These are phyloP conservation scores for Pelargonium nanum DNA, from an alignment of 345 rosid genomes.

Conservation along the genomic window DNA sequence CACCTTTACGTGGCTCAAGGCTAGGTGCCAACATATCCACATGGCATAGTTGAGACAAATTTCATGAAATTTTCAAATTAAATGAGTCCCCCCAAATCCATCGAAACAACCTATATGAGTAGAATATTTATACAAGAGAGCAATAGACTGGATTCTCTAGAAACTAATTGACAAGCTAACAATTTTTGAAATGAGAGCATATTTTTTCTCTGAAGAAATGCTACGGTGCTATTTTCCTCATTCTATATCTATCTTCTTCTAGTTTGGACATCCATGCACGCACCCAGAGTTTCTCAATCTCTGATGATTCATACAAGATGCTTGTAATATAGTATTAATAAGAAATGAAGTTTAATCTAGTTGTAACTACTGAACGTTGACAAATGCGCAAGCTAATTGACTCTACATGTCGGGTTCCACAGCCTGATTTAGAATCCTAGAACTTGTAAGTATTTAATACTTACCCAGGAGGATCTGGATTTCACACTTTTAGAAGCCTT, in stretches of 20 bases:
- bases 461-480: constrained; percentile 52
- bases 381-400: background rate
- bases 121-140: background rate
- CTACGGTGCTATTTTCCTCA: background rate
- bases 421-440: background rate
- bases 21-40: background rate
- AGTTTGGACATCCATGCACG: background rate
- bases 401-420: background rate
- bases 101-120: background rate
- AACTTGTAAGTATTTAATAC: constrained; percentile 4
- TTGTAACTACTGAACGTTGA: background rate
- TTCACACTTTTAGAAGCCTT: constrained; percentile 51
- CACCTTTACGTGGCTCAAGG: background rate
- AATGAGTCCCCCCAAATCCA: background rate
- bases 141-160: background rate
- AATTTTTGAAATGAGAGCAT: no score
- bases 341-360: background rate
- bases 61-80: background rate
- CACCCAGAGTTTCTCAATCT: background rate
- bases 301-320: background rate
- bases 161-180: no score
- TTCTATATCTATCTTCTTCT: background rate
- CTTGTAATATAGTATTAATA: background rate
- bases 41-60: background rate
- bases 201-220: no score